Base-by-base conservation (phyloP, 2,329 filamentous ascomycete species). In the Diaporthe vexans region DNA sequence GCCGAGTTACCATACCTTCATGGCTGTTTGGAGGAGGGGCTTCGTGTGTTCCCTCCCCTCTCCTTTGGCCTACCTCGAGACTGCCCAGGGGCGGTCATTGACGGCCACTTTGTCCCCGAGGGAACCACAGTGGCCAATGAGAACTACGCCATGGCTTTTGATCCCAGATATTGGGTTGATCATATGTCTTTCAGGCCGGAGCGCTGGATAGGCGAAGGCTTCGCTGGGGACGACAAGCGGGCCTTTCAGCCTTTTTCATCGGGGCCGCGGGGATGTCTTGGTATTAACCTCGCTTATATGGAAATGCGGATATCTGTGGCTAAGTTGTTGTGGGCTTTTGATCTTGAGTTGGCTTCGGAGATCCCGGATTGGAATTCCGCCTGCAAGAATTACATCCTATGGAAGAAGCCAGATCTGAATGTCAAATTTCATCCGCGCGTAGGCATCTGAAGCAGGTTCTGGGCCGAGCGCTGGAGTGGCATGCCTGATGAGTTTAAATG, bases 111-210 rank as follows among this genome's bases (percentile, higher is more conserved):
- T 33, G 74, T 85, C 0, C 81, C 83, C 4, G 78, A 81, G 71
- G 78, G 78, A 35, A 87, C 84, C 0, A 76, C 79, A 4, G 81
- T 89, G 0, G 82, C 83, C 0, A 81, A 88, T 1, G 83, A 84
- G 59, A 86, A 88, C 51, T 87, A 82, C 77, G 81, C 86, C 2
- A 80, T 85, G 24, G 85, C 85, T 74, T 84, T 83, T 74, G 84
- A 85, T 67, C 81, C 84, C 1, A 77, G 79, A 7, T 81, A 87
- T 76, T 90, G 88, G 78, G 80, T 80, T 8, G 81, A 86, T 1
- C 84, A 88, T 0, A 79, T 84, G 17, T 78, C 78, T 0, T 91
- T 85, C 76, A 81, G 81, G 7, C 88, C 88, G 0, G 86, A 90
- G 77, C 82, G 88, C 0, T 90, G 85, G 83, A 76, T 86, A 0